Evolutionary conservation across 139 green algal genomes (phyloP).

Genomic region (Tetradesmus lagerheimii): DNA sequence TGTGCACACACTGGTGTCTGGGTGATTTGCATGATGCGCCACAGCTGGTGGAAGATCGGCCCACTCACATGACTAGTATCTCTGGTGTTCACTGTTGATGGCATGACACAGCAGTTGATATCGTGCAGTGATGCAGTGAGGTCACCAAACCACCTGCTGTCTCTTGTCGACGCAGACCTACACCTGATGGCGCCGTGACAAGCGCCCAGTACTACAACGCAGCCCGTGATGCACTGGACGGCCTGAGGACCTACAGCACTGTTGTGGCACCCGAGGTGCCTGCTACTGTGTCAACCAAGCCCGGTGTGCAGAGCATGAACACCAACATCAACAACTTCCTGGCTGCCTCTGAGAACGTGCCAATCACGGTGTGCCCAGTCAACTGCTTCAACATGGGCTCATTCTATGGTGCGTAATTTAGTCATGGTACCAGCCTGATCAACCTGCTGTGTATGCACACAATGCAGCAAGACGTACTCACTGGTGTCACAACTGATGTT

Average conservation of each 20-base stretch:
- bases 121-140: too few species aligned
- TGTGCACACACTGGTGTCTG: not conserved
- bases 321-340: conserved; percentile 15
- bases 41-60: too few species aligned
- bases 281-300: not conserved
- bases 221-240: not conserved
- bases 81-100: too few species aligned
- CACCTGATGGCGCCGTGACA: not conserved
- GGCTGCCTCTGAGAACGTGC: not conserved
- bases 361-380: conserved; percentile 29
- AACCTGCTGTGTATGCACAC: too few species aligned
- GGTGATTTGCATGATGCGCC: too few species aligned
- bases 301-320: conserved; percentile 20
- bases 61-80: too few species aligned
- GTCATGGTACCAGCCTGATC: too few species aligned
- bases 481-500: too few species aligned
- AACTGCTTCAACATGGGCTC: conserved; percentile 49
- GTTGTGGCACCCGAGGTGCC: not conserved
- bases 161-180: not conserved
- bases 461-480: not conserved
- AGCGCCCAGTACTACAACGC: not conserved
- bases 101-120: too few species aligned
- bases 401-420: conserved; percentile 27
- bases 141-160: not conserved
- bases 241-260: not conserved